A percentile compares a stretch with the other conserved stretches of the same genome.
Evolutionary conservation across 2,329 filamentous ascomycete genomes (phyloP).

Genomic region (Thyridium curvatum): DNA sequence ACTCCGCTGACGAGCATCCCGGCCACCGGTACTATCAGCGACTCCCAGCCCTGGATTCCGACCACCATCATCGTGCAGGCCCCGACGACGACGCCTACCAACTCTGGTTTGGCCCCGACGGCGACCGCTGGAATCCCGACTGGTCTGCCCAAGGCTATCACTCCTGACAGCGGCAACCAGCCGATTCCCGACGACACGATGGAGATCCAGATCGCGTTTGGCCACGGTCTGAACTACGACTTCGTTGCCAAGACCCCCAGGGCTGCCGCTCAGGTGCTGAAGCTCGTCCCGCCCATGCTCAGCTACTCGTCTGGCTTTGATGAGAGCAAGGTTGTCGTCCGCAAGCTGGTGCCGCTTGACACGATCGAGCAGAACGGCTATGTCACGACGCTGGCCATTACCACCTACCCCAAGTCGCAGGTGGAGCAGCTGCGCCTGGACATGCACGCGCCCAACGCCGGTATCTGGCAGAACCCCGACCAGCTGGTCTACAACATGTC

Average conservation of each 20-base stretch:
- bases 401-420: slow-evolving; percentile 60
- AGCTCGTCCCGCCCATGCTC: slow-evolving; percentile 67
- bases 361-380: slow-evolving; percentile 64
- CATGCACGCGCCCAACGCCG: slow-evolving; percentile 64
- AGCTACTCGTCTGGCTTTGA: slow-evolving; percentile 55
- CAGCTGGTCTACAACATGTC: slow-evolving; percentile 67
- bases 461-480: slow-evolving; percentile 66
- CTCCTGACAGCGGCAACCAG: slow-evolving; percentile 53
- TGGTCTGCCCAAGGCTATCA: slow-evolving; percentile 67
- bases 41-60: slow-evolving; percentile 44
- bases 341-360: slow-evolving; percentile 69
- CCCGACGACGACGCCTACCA: slow-evolving; percentile 33
- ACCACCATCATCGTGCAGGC: slow-evolving; percentile 55
- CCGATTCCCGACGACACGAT: slow-evolving; percentile 56
- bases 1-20: slow-evolving; percentile 6
- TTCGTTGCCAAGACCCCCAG: slow-evolving; percentile 69
- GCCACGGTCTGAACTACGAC: slow-evolving; percentile 71
- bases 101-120: slow-evolving; percentile 28
- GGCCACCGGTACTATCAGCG: slow-evolving; percentile 33
- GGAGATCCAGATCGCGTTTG: slow-evolving; percentile 80
- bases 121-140: slow-evolving; percentile 53
- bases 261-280: slow-evolving; percentile 80
- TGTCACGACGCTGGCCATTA: slow-evolving; percentile 73
- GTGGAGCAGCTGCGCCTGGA: slow-evolving; percentile 63
- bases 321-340: slow-evolving; percentile 49